Base-by-base conservation (phyloP, 768 basidiomycete genomes). In the Lactarius hatsudake region DNA sequence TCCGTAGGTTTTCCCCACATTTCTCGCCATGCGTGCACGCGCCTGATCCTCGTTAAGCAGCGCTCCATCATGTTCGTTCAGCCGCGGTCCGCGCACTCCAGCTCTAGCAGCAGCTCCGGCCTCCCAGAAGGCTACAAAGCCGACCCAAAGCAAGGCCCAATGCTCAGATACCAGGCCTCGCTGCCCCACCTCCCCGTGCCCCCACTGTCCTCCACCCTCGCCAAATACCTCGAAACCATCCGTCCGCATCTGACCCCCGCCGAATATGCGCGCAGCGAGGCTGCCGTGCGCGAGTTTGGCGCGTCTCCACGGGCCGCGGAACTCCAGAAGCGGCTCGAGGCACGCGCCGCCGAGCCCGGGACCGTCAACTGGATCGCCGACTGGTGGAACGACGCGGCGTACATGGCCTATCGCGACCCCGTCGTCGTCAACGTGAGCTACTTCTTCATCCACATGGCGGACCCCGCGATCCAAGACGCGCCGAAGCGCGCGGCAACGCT, bases 351-450 rank as follows among this genome's bases (percentile, higher is more conserved):
- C 0, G 81, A 86, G 30, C 83, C 85, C 1, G 76, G 77, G 20
- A 76, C 79, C 61, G 81, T 80, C 72, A 95, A 84, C 80, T 99
- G 97, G 97, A 82, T 99, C n/a, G 84, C 85, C 57, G 94, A 96
- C 61, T 99, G 97, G 97, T 99, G 96, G 96, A 96, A 98, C 78
- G 93, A 97, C 42, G 85, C 77, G 5, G 96, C 96, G 20, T 93
- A 91, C 75, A 88, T 93, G 89, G 89, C 80, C 7, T 93, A 92
- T 74, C 84, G 93, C 58, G 96, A 96, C 72, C 88, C 95, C 2
- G 92, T 97, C 58, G 89, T 96, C 36, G 91, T 96, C 17, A 91
- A 87, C 70, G 94, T 96, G 73, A 94, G 89, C 83, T 99, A 99
- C 81, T 98, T 90, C 80, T 99, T 93, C 76, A 84, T 95, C 10